Base-by-base conservation (phyloP, 768 basidiomycete genomes). In the Tremella fuciformis region DNA sequence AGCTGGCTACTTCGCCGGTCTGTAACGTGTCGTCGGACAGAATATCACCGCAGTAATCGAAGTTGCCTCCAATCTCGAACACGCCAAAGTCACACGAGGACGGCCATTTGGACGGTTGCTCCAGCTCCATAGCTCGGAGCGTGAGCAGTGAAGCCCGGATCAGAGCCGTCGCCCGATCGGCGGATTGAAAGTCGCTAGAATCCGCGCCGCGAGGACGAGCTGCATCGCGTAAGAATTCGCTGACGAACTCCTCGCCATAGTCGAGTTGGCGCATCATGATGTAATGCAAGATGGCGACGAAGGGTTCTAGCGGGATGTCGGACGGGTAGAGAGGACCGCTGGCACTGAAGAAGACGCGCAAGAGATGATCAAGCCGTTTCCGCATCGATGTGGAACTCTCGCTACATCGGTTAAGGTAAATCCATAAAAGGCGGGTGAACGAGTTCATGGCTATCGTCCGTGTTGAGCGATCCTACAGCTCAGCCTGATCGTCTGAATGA, bases 361-460 rank as follows among this genome's bases (percentile, higher is more conserved):
- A 39, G 39, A 93, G 69, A 0, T 77, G 78, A 61, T 96, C 91
- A 40, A 97, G 77, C 69, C 87, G 90, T 25, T 84, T 78, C n/a
- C 85, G 84, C n/a, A 85, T 85, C 2, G 88, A 86, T 0, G 91
- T 88, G 1, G 84, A 79, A 4, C 88, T 82, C 75, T 97, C 93
- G 63, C 87, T 85, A 70, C 91, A 93, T 15, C 93, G 86, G 71
- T 90, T 93, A n/a, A 96, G 80, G 75, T 96, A 97, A 1, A 91
- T 89, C 93, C 92, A 97, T 34, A 92, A 78, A 41, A 96, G 77
- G 8, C 93, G 85, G 62, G 91, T 73, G 56, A 88, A 83, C 13
- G 89, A 88, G 64, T 92, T 93, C 79, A 93, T 80, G 19, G 89
- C 82, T 1, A 84, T 81, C 0, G 83, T 79, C 13, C 91, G 84